Conservation (phyloP, 2,329 filamentous ascomycete genomes). For the Beauveria rudraprayagi region DNA sequence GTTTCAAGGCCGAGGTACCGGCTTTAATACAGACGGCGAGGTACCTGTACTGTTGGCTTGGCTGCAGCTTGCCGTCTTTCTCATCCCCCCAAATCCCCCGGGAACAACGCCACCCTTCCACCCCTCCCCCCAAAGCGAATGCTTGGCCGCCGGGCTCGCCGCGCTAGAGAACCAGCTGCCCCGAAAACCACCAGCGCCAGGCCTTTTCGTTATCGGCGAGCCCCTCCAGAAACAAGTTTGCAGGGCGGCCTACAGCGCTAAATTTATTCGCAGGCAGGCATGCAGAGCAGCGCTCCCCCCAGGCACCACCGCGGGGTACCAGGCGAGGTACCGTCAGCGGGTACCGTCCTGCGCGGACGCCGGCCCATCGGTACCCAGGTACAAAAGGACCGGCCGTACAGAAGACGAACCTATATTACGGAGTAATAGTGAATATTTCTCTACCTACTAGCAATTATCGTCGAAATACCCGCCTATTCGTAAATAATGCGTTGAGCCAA, state of each 20-base stretch:
- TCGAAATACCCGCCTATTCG: too few species aligned
- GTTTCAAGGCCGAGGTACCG: background rate
- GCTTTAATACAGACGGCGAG: background rate
- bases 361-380: constrained; percentile 11
- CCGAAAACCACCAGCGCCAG: constrained; percentile 2
- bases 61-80: too few species aligned
- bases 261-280: too few species aligned
- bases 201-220: constrained; percentile 7
- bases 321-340: constrained; percentile 2
- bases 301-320: background rate
- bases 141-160: background rate
- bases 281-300: too few species aligned
- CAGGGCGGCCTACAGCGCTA: too few species aligned
- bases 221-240: background rate
- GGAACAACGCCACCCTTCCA: background rate
- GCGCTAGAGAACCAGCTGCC: constrained; percentile 8
- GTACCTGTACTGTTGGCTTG: background rate
- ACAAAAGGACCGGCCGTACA: background rate
- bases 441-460: too few species aligned
- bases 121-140: background rate
- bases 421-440: too few species aligned
- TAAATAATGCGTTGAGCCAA: too few species aligned
- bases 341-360: background rate
- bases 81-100: too few species aligned
- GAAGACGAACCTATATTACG: background rate